Conservation (phyloP, 139 green algal genomes). For the Microglena sp. region DNA sequence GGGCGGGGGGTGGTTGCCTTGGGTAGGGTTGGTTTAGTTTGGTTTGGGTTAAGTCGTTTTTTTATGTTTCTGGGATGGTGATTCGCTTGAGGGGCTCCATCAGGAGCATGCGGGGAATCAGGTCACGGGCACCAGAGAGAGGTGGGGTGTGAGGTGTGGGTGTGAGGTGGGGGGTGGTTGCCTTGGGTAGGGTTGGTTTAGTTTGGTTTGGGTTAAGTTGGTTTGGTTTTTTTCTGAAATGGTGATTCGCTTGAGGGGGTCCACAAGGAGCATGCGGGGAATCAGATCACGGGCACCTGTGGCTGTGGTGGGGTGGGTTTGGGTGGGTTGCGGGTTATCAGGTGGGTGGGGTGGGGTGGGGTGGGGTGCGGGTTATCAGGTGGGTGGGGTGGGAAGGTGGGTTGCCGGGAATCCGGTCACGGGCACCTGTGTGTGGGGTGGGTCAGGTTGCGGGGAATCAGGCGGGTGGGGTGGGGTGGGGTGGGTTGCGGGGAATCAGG, state of each 20-base stretch:
- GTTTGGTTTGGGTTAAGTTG: too few species aligned
- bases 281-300: slow-evolving; percentile 94
- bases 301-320: too few species aligned
- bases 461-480: neutral
- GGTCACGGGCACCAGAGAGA: slow-evolving; percentile 85
- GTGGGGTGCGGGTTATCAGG: slow-evolving; percentile 68
- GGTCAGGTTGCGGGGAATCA: neutral
- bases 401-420: slow-evolving; percentile 97
- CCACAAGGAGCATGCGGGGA: slow-evolving; percentile 93
- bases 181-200: neutral
- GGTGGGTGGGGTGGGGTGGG: slow-evolving; percentile 90
- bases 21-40: neutral
- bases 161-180: too few species aligned
- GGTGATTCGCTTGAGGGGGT: slow-evolving; percentile 92
- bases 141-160: too few species aligned
- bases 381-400: slow-evolving; percentile 97
- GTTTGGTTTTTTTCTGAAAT: too few species aligned
- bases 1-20: too few species aligned
- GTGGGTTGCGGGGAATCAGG: neutral
- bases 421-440: too few species aligned
- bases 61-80: slow-evolving; percentile 96
- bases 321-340: too few species aligned
- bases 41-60: too few species aligned
- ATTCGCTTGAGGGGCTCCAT: slow-evolving; percentile 97
- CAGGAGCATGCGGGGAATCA: slow-evolving; percentile 96